Base-by-base conservation (phyloP, 345 rosid genomes). In the Rhodomyrtus tomentosa region DNA sequence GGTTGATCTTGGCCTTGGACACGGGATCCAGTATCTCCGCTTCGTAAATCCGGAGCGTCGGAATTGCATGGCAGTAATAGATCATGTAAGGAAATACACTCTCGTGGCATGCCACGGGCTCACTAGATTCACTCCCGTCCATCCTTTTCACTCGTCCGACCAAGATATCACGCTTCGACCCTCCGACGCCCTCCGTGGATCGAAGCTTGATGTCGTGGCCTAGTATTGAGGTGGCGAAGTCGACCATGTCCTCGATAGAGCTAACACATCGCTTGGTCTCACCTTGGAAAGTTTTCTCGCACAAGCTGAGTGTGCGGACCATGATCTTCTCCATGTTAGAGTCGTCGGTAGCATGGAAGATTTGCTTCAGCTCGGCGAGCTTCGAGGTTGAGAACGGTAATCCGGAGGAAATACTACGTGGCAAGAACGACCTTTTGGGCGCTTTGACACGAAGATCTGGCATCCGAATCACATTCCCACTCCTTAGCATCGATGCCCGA, bases 221-320 rank as follows among this genome's bases (percentile, higher is more conserved):
- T 22, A 96, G 89, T 10, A 95, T 89, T 1, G 93, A 91, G 40
- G 94, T 94, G 73, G 91, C 95, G 73, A 96, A 96, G 80, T 96
- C 99, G 62, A 96, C 89, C 98, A 95, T 89, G 83, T 92, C 99
- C 90, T 95, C 98, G 2, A 93, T 92, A 1, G 98, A 95, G 52
- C 93, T 96, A 2, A 95, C 98, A 74, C 99, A 96, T 45, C 95
- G 93, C 80, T 96, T 96, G 21, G 92, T 93, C 93, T 96, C 99
- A 4, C 96, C 98, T 2, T 83, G 74, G 82, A 93, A 95, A 0
- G 90, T 85, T 32, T 93, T 84, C 92, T 96, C 98, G 83, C 99
- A 95, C 27, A 92, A 95, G 0, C 79, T 21, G n/a, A 94, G 82
- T 10, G 98, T 91, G 36, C 90, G 88, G n/a, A 82, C n/a, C 16